Evolutionary conservation across 1,284 basidiomycete species (phyloP).

Genomic region (Sporisorium exsertum): DNA sequence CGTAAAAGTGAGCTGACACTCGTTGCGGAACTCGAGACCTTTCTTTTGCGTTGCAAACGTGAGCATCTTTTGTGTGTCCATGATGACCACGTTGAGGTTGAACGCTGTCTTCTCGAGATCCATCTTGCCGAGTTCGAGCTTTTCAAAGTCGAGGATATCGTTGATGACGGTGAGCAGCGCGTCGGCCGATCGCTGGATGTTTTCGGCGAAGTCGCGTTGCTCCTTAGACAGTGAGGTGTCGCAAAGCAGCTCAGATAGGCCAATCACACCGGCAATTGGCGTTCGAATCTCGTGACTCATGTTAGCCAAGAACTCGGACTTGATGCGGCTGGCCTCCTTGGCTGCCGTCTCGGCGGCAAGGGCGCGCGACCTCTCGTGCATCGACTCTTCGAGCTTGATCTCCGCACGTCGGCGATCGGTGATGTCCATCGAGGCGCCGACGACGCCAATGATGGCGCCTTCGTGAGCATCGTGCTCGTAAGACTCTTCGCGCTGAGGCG

Average conservation of each 20-base stretch:
- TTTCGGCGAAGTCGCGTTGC: constrained; percentile 71
- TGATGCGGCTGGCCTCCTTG: constrained; percentile 73
- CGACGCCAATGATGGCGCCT: constrained; percentile 65
- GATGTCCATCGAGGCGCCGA: constrained; percentile 69
- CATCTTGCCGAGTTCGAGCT: constrained; percentile 71
- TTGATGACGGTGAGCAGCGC: constrained; percentile 72
- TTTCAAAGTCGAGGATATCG: constrained; percentile 71
- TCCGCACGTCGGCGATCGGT: constrained; percentile 68
- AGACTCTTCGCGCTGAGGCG: constrained; percentile 54
- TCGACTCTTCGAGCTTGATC: constrained; percentile 61
- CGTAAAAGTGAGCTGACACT: constrained; percentile 56
- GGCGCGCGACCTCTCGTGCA: constrained; percentile 66
- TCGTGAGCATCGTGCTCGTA: constrained; percentile 49
- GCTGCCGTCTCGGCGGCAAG: constrained; percentile 69
- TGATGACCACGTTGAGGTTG: constrained; percentile 68
- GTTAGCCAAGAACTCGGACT: constrained; percentile 70
- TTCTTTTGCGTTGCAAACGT: constrained; percentile 68
- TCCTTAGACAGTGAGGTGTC: constrained; percentile 68
- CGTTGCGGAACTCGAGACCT: constrained; percentile 66
- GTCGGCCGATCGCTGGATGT: constrained; percentile 71
- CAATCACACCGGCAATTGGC: constrained; percentile 70
- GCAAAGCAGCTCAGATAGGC: constrained; percentile 67
- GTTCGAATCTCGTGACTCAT: constrained; percentile 72
- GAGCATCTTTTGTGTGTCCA: constrained; percentile 68
- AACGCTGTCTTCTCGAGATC: constrained; percentile 71